Evolutionary conservation across 257 asterid genomes (phyloP), one percentile per base, ranked within the genome.

Genomic region (Solanum etuberosum): DNA sequence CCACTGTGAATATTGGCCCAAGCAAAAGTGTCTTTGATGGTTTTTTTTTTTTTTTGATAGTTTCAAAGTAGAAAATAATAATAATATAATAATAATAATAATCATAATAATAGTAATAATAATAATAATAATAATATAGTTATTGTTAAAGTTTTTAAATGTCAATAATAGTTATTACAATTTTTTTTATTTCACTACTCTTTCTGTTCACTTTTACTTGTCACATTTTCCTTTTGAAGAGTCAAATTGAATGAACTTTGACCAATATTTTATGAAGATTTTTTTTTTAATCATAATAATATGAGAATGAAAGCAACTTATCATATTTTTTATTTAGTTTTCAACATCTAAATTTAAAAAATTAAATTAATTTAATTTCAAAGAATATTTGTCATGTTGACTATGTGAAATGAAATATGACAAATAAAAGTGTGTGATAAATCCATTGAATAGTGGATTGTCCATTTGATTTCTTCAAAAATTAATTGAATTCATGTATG

Each of bases 401-500:
- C 16, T 61, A 1, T 57, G 7, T 63, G 16, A n/a, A 63, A 25
- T 1, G 15, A 63, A 61, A 63, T 0, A 13, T n/a, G 32, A 63
- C 1, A 63, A 63, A 25, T 63, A 10, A 63, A 63, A 63, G 5
- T 14, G 7, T 6, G 7, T 37, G 6, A 37, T 37, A 7, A 37
- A 37, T 37, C 7, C 9, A 37, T 37, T 37, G 40, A 37, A 37
- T 37, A n/a, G n/a, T n/a, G n/a, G n/a, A n/a, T n/a, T n/a, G n/a
- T n/a, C n/a, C n/a, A n/a, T n/a, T n/a, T n/a, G 0, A 37, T 37
- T 6, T 37, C 0, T 37, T 5, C 0, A 2, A 37, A 0, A 37
- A 7, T 37, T 37, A 37, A 37, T 37, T 6, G 7, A 37, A 37
- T 37, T 37, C 40, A 37, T 37, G 40, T 37, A 7, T 37, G 40